Conservation (phyloP, 768 basidiomycete genomes). For the Suillus sp. region DNA sequence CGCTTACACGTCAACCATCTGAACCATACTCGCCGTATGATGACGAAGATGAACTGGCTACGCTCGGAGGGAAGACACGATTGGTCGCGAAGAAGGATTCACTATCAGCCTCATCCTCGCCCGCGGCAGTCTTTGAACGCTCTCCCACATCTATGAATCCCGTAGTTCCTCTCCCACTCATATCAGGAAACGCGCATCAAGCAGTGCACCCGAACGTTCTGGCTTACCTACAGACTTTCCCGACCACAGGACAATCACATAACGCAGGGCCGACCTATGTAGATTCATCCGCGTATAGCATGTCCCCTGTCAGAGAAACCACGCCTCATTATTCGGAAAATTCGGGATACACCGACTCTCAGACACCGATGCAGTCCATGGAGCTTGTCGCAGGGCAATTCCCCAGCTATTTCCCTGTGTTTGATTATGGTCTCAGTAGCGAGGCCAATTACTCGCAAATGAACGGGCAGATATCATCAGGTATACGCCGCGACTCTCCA, state of each 20-base stretch:
- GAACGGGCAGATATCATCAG: constrained; percentile 35
- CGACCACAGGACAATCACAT: constrained; percentile 25
- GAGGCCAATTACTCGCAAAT: constrained; percentile 39
- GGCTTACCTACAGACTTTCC: constrained; percentile 70
- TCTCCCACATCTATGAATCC: constrained; percentile 75
- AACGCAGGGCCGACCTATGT: constrained; percentile 27
- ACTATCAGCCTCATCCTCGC: constrained; percentile 48
- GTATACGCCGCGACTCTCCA: constrained; percentile 45
- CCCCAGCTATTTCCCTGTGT: constrained; percentile 77
- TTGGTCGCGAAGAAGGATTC: constrained; percentile 65
- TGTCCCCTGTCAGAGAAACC: constrained; percentile 25
- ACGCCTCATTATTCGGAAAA: constrained; percentile 21
- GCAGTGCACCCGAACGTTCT: constrained; percentile 63
- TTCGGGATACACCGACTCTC: constrained; percentile 19
- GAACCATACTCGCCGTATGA: constrained; percentile 47
- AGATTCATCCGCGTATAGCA: constrained; percentile 28
- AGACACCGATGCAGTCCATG: constrained; percentile 31
- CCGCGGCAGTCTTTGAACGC: constrained; percentile 46
- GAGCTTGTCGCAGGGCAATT: constrained; percentile 41
- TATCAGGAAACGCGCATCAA: constrained; percentile 47
- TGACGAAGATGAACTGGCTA: constrained; percentile 64
- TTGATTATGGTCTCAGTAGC: constrained; percentile 56
- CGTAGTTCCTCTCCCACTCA: constrained; percentile 67
- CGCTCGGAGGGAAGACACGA: constrained; percentile 67
- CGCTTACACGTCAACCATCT: constrained; percentile 37